These are phyloP conservation scores for Carex scoparia DNA, from an alignment of 176 grass and related monocot species.

Conservation along the genomic window DNA sequence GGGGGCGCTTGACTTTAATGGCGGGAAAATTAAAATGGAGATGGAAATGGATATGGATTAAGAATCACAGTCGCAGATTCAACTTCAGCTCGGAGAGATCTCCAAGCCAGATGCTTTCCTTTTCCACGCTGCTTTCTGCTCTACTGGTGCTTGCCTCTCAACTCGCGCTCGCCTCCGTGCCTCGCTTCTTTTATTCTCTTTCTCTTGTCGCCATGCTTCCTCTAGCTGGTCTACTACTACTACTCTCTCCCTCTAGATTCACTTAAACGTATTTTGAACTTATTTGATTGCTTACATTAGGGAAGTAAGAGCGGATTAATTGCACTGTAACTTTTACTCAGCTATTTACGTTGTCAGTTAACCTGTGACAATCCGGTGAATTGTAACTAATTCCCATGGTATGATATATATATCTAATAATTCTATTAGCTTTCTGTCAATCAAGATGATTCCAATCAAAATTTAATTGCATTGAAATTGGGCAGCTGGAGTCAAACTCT, in stretches of 20 bases:
- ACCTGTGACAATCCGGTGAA: not conserved
- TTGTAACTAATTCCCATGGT: not conserved
- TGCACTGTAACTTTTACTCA: not conserved
- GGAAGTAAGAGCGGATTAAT: not conserved
- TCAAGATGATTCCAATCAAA: not conserved
- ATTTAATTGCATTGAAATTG: no score
- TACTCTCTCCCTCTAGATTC: not conserved
- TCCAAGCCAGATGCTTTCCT: slow-evolving; percentile 52
- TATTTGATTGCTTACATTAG: not conserved
- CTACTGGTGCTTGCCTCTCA: slow-evolving; percentile 64
- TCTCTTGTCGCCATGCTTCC: slow-evolving; percentile 88
- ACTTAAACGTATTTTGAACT: slow-evolving; percentile 1
- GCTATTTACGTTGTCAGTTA: not conserved
- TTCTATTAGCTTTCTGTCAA: not conserved
- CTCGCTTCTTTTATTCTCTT: slow-evolving; percentile 58
- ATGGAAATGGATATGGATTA: slow-evolving; percentile 48
- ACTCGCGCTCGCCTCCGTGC: slow-evolving; percentile 75
- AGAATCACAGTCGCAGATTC: not conserved
- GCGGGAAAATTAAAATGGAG: slow-evolving; percentile 47
- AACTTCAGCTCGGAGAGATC: slow-evolving; percentile 29
- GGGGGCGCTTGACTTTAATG: slow-evolving; percentile 42
- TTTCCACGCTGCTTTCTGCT: slow-evolving; percentile 57
- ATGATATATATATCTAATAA: slow-evolving; percentile 1
- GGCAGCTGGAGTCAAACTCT: no score
- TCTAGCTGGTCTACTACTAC: slow-evolving; percentile 42